A percentile compares a stretch with the other conserved stretches of the same genome.
Conservation (phyloP, 371 early-diverging fungal genomes). For the Coemansia sp. region DNA sequence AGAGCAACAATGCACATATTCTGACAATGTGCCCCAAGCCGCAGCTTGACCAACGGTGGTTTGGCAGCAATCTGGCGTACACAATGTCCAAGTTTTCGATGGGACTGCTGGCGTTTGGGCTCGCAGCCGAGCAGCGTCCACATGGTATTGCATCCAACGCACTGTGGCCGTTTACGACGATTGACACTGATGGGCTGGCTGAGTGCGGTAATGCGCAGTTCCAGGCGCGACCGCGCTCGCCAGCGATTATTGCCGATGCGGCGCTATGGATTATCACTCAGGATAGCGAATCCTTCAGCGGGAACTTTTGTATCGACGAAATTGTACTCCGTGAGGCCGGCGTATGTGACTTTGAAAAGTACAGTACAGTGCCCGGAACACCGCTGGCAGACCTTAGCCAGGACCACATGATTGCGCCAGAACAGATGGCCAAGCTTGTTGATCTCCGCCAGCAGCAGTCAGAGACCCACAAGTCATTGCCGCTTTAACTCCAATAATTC, state of each 20-base stretch:
- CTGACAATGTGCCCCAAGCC: slow-evolving; percentile 70
- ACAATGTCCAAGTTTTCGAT: slow-evolving; percentile 67
- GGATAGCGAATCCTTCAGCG: slow-evolving; percentile 47
- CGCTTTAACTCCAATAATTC: too few relatives aligned
- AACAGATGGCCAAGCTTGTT: slow-evolving; percentile 46
- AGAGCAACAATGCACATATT: slow-evolving; percentile 66
- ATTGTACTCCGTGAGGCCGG: slow-evolving; percentile 65
- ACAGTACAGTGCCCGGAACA: slow-evolving; percentile 58
- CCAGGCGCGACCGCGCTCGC: slow-evolving; percentile 46
- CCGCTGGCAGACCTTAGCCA: slow-evolving; percentile 55
- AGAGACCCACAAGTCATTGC: too few relatives aligned
- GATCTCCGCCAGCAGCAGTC: slow-evolving; percentile 28
- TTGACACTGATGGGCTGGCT: slow-evolving; percentile 66
- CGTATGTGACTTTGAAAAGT: slow-evolving; percentile 64
- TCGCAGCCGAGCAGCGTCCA: slow-evolving; percentile 63
- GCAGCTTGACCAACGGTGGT: slow-evolving; percentile 63
- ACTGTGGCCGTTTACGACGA: slow-evolving; percentile 77
- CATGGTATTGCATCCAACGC: slow-evolving; percentile 73
- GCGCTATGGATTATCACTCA: slow-evolving; percentile 65
- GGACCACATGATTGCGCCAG: slow-evolving; percentile 69
- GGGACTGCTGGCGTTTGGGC: slow-evolving; percentile 70
- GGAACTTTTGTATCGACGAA: slow-evolving; percentile 78
- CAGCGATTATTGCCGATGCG: slow-evolving; percentile 83
- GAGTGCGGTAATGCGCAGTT: slow-evolving; percentile 10
- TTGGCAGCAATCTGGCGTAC: slow-evolving; percentile 65